Base-by-base conservation (phyloP, 1,139 yeast genomes). In the Magnusiomyces magnusii region DNA sequence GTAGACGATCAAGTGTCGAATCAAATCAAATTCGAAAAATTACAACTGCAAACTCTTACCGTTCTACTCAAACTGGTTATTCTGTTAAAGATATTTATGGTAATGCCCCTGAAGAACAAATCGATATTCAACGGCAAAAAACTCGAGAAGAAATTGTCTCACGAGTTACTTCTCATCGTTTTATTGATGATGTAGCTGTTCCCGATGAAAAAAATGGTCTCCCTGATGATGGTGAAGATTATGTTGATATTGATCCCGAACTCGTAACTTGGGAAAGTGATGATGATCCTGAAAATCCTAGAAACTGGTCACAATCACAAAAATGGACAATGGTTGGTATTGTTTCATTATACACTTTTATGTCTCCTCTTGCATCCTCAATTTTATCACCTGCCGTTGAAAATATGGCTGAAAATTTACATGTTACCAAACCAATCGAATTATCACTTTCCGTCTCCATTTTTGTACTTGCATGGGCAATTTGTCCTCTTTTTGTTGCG, bases 401-500 rank as follows among this genome's bases (percentile, higher is more conserved):
- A 63, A 72, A 80, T 21, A 76, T 86, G 42, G 75, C 74, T 64
- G 74, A 73, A 5, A 76, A 79, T 58, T 85, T 82, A 55, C 71
- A 75, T 51, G 77, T 80, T 60, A 66, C 74, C 17, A 70, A 73
- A 47, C 60, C 67, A 0, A 73, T 80, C 67, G 73, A 75, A 10
- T 80, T 83, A 1, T 76, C 83, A 2, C 74, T 78, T 44, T 90
- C 84, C 67, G 88, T 83, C 1, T 76, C 84, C 13, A 80, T 82
- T 1, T 0, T 72, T 86, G n/a, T 86, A 81, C 77, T 85, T 86
- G 42, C 75, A 84, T 62, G 92, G 92, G 84, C 85, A 19, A 73
- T 80, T 17, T 93, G 92, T 2, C 92, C 93, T 0, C 71, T 86
- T 59, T 73, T 87, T 54, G 76, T 87, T 74, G 86, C 90, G 23